A percentile compares a stretch with the other conserved stretches of the same genome.
These are phyloP conservation scores for Gossypium herbaceum DNA, from an alignment of 345 rosid species.

Conservation along the genomic window DNA sequence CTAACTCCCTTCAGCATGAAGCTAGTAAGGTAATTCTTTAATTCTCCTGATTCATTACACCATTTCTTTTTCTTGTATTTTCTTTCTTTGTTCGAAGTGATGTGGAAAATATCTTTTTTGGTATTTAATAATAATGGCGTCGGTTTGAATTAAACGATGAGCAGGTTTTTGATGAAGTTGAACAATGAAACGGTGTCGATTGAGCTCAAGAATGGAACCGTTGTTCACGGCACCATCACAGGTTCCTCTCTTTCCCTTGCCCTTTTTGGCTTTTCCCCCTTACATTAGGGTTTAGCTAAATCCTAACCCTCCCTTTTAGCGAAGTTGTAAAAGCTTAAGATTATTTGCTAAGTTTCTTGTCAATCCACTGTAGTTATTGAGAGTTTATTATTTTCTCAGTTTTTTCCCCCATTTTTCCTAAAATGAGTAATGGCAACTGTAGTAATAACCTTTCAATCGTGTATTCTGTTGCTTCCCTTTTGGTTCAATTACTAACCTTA, in stretches of 20 bases:
- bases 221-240: constrained; percentile 92
- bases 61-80: background rate
- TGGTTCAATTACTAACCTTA: background rate
- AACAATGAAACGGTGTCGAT: constrained; percentile 95
- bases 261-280: background rate
- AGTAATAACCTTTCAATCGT: background rate
- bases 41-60: background rate
- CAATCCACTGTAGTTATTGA: background rate
- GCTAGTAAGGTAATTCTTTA: constrained; percentile 38
- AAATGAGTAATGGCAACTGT: background rate
- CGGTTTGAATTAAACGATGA: constrained; percentile 9
- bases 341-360: background rate
- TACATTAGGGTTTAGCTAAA: constrained; percentile 29
- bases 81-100: background rate
- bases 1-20: constrained; percentile 25
- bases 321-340: background rate
- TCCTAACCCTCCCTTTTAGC: constrained; percentile 7
- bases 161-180: constrained; percentile 94
- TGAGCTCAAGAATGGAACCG: constrained; percentile 92
- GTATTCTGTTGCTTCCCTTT: background rate
- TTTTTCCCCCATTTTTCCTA: background rate
- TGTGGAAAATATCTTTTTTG: background rate
- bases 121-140: constrained; percentile 4
- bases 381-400: background rate
- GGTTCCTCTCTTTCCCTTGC: constrained; percentile 40